Percentiles rank a stretch among this genome's conserved stretches.
Evolutionary conservation across 306 rosid species (phyloP).

Genomic region (Betula pendula): DNA sequence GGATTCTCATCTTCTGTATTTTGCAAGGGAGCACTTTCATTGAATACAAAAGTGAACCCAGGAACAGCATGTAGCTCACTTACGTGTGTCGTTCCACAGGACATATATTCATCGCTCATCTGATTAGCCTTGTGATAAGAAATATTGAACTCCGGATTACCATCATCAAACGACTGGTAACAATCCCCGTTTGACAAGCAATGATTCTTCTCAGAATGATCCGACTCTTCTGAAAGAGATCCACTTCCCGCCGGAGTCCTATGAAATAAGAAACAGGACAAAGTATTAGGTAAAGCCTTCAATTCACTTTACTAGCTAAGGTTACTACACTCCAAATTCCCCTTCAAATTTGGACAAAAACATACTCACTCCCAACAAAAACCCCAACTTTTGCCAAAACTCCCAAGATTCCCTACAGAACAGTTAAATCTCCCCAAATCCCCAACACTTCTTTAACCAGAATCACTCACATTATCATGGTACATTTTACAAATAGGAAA

Average conservation of each 20-base stretch:
- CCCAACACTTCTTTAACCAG: conserved; percentile 13
- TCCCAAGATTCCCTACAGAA: conserved; percentile 15
- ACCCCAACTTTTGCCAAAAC: background rate
- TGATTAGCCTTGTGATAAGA: conserved; percentile 56
- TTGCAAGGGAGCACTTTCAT: conserved; percentile 44
- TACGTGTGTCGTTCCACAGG: conserved; percentile 39
- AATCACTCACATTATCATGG: background rate
- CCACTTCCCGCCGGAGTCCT: conserved; percentile 82
- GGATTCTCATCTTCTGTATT: conserved; percentile 40
- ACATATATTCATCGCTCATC: conserved; percentile 32
- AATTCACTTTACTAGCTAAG: conserved; percentile 14
- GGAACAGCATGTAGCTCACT: conserved; percentile 47
- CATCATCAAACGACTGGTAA: conserved; percentile 48
- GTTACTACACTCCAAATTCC: background rate
- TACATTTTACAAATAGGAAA: background rate
- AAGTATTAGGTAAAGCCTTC: background rate
- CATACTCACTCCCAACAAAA: conserved; percentile 4
- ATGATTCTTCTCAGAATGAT: conserved; percentile 51
- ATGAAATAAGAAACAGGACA: conserved; percentile 29
- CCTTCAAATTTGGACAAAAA: conserved; percentile 13
- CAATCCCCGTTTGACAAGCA: conserved; percentile 47
- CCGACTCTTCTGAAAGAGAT: conserved; percentile 65
- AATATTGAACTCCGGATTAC: conserved; percentile 57
- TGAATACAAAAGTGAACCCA: conserved; percentile 49
- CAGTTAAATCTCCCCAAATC: background rate